Percentiles rank a stretch among this genome's conserved stretches.
phyloP scores from a whole-genome alignment of 805 yeast genomes.

The Kazachstania africana region DNA sequence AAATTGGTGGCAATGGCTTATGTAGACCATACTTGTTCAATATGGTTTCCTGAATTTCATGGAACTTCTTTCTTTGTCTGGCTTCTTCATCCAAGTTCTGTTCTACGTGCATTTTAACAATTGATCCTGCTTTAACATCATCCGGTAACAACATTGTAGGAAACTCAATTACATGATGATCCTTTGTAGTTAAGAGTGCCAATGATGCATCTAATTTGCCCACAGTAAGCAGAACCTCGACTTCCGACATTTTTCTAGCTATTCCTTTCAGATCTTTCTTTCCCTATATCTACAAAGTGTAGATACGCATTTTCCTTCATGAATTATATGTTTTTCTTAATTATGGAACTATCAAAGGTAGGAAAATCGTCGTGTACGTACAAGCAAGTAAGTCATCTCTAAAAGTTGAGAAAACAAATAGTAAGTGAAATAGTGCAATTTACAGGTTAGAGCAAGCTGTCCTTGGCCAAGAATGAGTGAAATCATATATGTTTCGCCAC shows the following conservation, averaged over 20 bases:
- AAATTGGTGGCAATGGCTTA: constrained; percentile 59
- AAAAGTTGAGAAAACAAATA: too few species aligned
- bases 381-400: too few species aligned
- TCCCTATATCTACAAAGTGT: too few species aligned
- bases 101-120: constrained; percentile 75
- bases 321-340: too few species aligned
- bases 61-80: constrained; percentile 47
- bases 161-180: constrained; percentile 90
- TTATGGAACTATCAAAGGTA: too few species aligned
- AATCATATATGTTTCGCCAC: constrained; percentile 20
- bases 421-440: too few species aligned
- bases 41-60: constrained; percentile 60
- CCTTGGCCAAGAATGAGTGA: constrained; percentile 14
- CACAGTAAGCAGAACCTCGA: constrained; percentile 85
- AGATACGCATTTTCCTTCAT: background rate
- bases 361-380: too few species aligned
- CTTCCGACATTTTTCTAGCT: constrained; percentile 26
- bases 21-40: constrained; percentile 58
- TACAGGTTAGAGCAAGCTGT: too few species aligned
- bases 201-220: constrained; percentile 93
- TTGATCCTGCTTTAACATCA: constrained; percentile 85
- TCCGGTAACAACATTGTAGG: constrained; percentile 91
- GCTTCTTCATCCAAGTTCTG: constrained; percentile 59
- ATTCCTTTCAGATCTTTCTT: too few species aligned
- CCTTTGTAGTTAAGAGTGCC: constrained; percentile 79